Conservation (phyloP, 2,329 filamentous ascomycete species). For the Lomentospora prolificans region DNA sequence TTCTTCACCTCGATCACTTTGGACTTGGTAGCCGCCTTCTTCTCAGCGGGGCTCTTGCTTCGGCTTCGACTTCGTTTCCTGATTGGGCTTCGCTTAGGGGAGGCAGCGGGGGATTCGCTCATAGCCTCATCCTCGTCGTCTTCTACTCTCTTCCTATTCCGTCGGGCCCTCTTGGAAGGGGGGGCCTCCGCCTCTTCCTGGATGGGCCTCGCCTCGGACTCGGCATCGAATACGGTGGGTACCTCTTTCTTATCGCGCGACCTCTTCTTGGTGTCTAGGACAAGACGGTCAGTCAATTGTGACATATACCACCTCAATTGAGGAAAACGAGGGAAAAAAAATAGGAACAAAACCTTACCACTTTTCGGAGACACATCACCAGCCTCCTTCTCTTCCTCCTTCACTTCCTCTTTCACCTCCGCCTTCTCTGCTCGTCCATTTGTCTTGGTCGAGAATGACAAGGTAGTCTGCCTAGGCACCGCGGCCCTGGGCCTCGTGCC, state of each 20-base stretch:
- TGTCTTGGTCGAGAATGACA: conserved; percentile 61
- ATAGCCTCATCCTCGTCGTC: conserved; percentile 40
- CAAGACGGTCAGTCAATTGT: background rate
- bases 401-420: conserved; percentile 20
- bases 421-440: conserved; percentile 21
- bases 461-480: conserved; percentile 64
- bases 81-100: conserved; percentile 9
- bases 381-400: conserved; percentile 15
- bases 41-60: background rate
- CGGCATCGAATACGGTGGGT: conserved; percentile 19
- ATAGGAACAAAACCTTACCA: conserved; percentile 21
- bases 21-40: conserved; percentile 12
- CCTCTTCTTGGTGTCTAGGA: conserved; percentile 11
- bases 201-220: conserved; percentile 25
- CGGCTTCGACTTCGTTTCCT: conserved; percentile 3
- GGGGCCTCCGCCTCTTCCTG: conserved; percentile 50
- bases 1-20: conserved; percentile 23
- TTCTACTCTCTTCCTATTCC: conserved; percentile 35
- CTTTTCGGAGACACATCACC: conserved; percentile 18
- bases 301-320: background rate
- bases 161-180: conserved; percentile 46
- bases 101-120: conserved; percentile 8
- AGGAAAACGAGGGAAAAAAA: background rate
- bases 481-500: conserved; percentile 40
- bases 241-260: conserved; percentile 12